These are phyloP conservation scores for Lindgomyces ingoldianus DNA, from an alignment of 495 filamentous ascomycete genomes.

Conservation along the genomic window DNA sequence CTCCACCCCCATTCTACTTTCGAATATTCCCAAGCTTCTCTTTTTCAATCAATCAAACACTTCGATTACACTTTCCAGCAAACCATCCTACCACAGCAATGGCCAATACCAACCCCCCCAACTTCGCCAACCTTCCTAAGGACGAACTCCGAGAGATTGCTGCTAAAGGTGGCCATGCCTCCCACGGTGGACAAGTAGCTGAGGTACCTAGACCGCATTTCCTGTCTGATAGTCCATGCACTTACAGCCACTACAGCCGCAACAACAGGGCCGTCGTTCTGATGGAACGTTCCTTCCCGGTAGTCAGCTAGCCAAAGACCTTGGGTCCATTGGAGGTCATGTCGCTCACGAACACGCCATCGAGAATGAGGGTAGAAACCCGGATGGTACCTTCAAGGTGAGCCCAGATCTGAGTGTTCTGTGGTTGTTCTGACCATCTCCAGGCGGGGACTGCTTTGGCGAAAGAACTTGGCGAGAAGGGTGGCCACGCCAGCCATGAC, in stretches of 20 bases:
- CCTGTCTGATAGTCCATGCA: neutral
- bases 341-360: conserved; percentile 21
- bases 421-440: neutral
- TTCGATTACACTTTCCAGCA: neutral
- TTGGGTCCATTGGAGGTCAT: conserved; percentile 36
- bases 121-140: conserved; percentile 45
- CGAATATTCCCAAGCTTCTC: no score
- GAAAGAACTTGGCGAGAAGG: conserved; percentile 29
- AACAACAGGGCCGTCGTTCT: conserved; percentile 28
- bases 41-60: no score
- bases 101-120: conserved; percentile 41
- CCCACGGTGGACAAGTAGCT: conserved; percentile 17
- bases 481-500: conserved; percentile 21
- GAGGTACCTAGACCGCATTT: conserved; percentile 1
- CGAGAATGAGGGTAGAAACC: conserved; percentile 20
- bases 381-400: conserved; percentile 36
- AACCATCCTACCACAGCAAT: no score
- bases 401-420: neutral
- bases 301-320: conserved; percentile 36
- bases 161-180: conserved; percentile 37
- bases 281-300: conserved; percentile 40
- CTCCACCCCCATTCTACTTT: neutral
- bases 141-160: conserved; percentile 45
- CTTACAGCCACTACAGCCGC: neutral
- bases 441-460: conserved; percentile 25